Evolutionary conservation across 345 rosid genomes (phyloP).

Genomic region (Dimocarpus longan): DNA sequence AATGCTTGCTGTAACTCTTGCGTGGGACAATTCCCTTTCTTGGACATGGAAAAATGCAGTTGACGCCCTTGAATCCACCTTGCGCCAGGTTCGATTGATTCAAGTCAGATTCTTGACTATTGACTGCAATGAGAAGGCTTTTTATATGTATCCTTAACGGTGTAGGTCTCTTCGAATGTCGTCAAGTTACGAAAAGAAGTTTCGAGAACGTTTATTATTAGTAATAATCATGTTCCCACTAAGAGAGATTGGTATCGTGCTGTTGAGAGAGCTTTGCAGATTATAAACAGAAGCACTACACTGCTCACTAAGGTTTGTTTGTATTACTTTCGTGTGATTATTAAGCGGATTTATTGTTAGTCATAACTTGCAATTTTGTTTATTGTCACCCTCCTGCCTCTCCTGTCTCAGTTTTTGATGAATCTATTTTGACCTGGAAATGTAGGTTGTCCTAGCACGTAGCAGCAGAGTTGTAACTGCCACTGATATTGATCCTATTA

Average conservation of each 20-base stretch:
- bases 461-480: constrained; percentile 72
- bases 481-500: constrained; percentile 68
- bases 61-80: constrained; percentile 43
- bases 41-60: constrained; percentile 66
- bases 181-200: constrained; percentile 45
- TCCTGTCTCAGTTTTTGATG: constrained; percentile 3
- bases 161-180: constrained; percentile 62
- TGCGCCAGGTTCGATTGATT: constrained; percentile 48
- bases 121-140: background rate
- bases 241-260: constrained; percentile 62
- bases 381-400: background rate
- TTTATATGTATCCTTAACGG: background rate
- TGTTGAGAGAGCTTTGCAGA: constrained; percentile 64
- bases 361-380: constrained; percentile 8
- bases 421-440: constrained; percentile 21
- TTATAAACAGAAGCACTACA: constrained; percentile 52
- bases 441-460: constrained; percentile 88
- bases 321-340: background rate
- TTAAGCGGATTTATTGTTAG: background rate
- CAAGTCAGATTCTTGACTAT: background rate
- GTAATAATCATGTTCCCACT: constrained; percentile 61
- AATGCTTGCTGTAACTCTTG: constrained; percentile 72
- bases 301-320: constrained; percentile 59
- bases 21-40: constrained; percentile 73
- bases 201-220: constrained; percentile 50